Evolutionary conservation across 306 rosid genomes (phyloP), one percentile per base, ranked within the genome.

Genomic region (Gillenia trifoliata): DNA sequence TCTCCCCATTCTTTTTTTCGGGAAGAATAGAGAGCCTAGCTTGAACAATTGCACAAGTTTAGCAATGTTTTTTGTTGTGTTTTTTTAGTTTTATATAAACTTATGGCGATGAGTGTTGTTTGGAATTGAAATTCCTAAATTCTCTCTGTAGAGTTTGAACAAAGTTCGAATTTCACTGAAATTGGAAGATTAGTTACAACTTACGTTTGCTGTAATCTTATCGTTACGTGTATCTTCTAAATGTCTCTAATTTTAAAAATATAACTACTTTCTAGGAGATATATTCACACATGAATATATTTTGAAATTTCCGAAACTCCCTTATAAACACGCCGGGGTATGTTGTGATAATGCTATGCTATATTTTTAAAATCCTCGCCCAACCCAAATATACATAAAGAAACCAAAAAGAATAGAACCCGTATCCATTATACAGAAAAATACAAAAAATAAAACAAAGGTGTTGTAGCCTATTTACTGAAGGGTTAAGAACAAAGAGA

Each of bases 1-100:
- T 26, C 72, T 75, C 55, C 10, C 26, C 70, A 75, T 52, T 75
- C 52, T 50, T 52, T 36, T 36, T 43, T 40, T 64, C 47, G 13
- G 11, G 72, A 25, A 16, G 29, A 64, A 50, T 25, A 45, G 38
- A 55, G 25, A 15, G 43, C 11, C 25, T 64, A 11, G 28, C 45
- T 64, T 33, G 19, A 64, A 64, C 33, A 17, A 33, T 19, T 33
- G 41, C 29, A 22, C 9, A 16, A 71, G 49, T 55, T 56, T 41
- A 26, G n/a, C 67, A 40, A 25, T 40, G 40, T 7, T 59, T 59
- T 59, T 40, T 59, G 3, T 31, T 6, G 6, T 34, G 22, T 33
- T 10, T 64, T 22, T 28, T 11, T 60, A 26, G 43, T 30, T 59
- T 28, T 11, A 19, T 9, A 25, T 13, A 15, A 41, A 3, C 55